Evolutionary conservation across 768 basidiomycete genomes (phyloP).

Genomic region (Phanerochaete sordida): DNA sequence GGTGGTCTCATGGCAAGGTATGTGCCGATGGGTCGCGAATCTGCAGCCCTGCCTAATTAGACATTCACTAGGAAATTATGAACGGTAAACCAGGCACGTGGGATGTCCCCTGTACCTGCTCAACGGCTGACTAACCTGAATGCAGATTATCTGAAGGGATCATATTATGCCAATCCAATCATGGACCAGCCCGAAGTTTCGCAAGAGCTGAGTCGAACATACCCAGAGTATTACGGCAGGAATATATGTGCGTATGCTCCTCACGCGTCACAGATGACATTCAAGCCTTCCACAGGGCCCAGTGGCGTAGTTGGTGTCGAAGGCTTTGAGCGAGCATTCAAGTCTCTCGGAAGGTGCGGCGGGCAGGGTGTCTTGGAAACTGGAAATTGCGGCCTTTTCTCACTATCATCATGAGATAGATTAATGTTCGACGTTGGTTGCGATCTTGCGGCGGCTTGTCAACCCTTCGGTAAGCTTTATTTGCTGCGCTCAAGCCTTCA

Average conservation of each 20-base stretch:
- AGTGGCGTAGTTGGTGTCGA: constrained; percentile 53
- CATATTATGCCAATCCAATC: constrained; percentile 88
- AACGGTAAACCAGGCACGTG: constrained; percentile 78
- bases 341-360: constrained; percentile 65
- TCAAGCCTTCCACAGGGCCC: constrained; percentile 50
- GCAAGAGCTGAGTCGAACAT: constrained; percentile 44
- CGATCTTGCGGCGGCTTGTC: constrained; percentile 81
- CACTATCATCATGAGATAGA: constrained; percentile 29
- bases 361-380: too few relatives aligned
- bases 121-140: neutral
- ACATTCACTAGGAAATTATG: constrained; percentile 99
- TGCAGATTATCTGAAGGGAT: constrained; percentile 83
- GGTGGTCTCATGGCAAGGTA: constrained; percentile 98
- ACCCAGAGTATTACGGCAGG: constrained; percentile 81
- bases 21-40: constrained; percentile 1
- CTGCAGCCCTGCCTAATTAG: too few relatives aligned
- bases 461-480: constrained; percentile 77
- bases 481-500: too few relatives aligned
- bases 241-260: constrained; percentile 73
- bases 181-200: constrained; percentile 62
- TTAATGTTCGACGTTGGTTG: constrained; percentile 83
- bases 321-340: constrained; percentile 87
- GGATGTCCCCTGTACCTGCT: neutral
- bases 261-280: neutral
- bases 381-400: too few relatives aligned